These are phyloP conservation scores for Selaginella tamariscina DNA, from an alignment of 75 land plant genomes.

Conservation along the genomic window DNA sequence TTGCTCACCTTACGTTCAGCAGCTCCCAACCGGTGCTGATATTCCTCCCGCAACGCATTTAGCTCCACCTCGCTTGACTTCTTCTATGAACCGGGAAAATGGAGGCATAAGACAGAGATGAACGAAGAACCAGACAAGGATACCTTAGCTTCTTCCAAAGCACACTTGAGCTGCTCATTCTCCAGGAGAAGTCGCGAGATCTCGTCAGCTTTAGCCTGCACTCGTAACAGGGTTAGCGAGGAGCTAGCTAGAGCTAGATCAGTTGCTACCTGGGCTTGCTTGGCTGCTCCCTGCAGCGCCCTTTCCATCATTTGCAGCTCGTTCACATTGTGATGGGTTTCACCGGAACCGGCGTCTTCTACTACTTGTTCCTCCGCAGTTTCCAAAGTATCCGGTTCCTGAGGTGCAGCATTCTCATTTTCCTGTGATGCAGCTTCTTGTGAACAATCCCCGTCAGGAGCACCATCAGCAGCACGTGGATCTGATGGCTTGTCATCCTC, in stretches of 20 bases:
- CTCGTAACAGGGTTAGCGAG: background rate
- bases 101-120: background rate
- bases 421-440: too few species aligned
- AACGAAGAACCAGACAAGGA: background rate
- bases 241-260: background rate
- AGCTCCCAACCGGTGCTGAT: constrained; percentile 77
- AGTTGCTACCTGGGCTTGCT: constrained; percentile 73
- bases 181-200: constrained; percentile 78
- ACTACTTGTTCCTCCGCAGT: too few species aligned
- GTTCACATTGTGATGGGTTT: too few species aligned
- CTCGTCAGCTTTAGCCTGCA: constrained; percentile 90
- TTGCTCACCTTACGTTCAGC: constrained; percentile 75
- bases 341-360: too few species aligned
- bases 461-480: too few species aligned
- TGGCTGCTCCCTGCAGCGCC: constrained; percentile 91
- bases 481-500: too few species aligned
- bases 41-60: constrained; percentile 80
- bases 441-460: too few species aligned
- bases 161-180: constrained; percentile 65
- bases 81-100: constrained; percentile 29
- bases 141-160: constrained; percentile 70
- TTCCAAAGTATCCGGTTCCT: too few species aligned
- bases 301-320: constrained; percentile 93
- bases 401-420: too few species aligned
- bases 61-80: constrained; percentile 56